A percentile compares a stretch with the other conserved stretches of the same genome.
These are phyloP conservation scores for Hypsizygus ulmarius DNA, from an alignment of 1,284 basidiomycete species.

Conservation along the genomic window DNA sequence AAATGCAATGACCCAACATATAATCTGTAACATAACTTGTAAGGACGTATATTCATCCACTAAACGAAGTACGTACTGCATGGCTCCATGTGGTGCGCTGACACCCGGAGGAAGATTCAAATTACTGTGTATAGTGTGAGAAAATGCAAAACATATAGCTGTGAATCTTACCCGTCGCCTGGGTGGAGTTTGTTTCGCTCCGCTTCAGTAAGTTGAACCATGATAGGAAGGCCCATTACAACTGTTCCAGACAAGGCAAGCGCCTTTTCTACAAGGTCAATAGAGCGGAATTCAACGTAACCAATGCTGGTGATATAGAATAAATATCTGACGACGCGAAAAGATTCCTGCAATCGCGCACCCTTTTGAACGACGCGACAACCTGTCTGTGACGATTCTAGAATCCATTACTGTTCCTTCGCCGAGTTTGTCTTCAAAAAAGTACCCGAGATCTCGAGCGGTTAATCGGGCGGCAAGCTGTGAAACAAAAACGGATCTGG, in stretches of 20 bases:
- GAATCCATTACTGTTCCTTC: conserved; percentile 92
- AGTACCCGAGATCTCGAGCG: conserved; percentile 94
- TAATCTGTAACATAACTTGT: conserved; percentile 51
- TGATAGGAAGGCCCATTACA: conserved; percentile 97
- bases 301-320: conserved; percentile 58
- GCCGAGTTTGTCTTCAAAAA: conserved; percentile 97
- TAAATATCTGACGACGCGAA: neutral
- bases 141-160: conserved; percentile 13
- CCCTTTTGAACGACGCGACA: conserved; percentile 95
- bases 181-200: conserved; percentile 89
- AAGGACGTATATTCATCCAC: neutral
- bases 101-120: conserved; percentile 77
- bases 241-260: conserved; percentile 87
- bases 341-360: conserved; percentile 43
- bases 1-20: conserved; percentile 97
- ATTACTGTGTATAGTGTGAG: conserved; percentile 42
- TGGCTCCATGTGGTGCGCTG: conserved; percentile 70
- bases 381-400: conserved; percentile 90
- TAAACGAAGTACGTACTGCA: conserved; percentile 57
- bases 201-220: conserved; percentile 94
- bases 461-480: conserved; percentile 95
- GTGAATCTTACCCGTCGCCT: conserved; percentile 65
- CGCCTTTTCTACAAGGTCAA: conserved; percentile 91
- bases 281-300: conserved; percentile 92
- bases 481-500: conserved; percentile 96